These are phyloP conservation scores for Apium graveolens DNA, from an alignment of 129 eudicot genomes.

Conservation along the genomic window DNA sequence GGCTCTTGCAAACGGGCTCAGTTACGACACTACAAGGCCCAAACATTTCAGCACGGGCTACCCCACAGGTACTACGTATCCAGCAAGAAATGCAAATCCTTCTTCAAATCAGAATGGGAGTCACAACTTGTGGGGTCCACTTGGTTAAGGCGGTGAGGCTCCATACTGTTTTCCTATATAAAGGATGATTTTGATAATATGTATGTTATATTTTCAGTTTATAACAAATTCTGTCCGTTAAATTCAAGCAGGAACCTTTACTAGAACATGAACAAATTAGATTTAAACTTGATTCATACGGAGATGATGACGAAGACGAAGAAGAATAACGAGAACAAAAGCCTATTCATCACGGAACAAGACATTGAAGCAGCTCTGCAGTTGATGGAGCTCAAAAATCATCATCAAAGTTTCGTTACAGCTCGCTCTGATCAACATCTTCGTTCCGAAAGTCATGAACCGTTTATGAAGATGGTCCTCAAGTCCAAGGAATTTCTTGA, in stretches of 20 bases:
- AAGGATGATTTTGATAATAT: background rate
- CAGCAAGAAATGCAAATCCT: background rate
- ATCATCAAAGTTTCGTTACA: background rate
- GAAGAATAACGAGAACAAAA: background rate
- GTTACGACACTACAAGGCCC: too few species aligned
- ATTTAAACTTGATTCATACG: background rate
- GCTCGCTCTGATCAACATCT: background rate
- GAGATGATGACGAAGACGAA: background rate
- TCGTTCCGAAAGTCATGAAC: background rate
- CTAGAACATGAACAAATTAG: background rate
- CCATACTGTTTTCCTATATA: too few species aligned
- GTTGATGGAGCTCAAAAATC: background rate
- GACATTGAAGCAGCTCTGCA: background rate
- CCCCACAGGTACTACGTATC: background rate
- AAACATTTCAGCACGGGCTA: too few species aligned
- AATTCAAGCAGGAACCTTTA: background rate
- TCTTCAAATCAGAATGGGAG: background rate
- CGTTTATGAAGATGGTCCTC: background rate
- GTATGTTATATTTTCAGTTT: too few species aligned
- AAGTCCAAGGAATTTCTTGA: background rate
- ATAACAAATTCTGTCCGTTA: too few species aligned
- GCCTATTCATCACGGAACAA: background rate
- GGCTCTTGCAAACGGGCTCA: too few species aligned
- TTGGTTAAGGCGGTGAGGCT: background rate
- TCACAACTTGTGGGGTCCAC: background rate